Conservation (phyloP, 169 alveolate species). For the Cystoisospora suis region DNA sequence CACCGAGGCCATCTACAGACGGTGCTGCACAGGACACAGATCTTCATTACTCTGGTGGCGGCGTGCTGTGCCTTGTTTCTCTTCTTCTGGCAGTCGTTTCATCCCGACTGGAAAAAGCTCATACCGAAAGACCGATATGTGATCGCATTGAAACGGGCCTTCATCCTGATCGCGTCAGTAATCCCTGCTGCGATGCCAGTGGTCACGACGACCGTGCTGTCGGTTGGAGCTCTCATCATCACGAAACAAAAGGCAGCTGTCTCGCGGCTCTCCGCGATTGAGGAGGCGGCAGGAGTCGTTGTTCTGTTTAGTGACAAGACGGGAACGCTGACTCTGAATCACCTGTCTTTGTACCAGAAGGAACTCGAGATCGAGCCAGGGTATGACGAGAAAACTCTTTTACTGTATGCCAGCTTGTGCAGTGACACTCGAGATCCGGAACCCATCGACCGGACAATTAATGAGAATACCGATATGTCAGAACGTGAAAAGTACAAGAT, state of each 20-base stretch:
- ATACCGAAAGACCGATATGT: constrained; percentile 6
- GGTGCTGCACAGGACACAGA: constrained; percentile 48
- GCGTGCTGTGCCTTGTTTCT: constrained; percentile 58
- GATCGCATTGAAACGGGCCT: constrained; percentile 61
- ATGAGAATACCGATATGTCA: constrained; percentile 47
- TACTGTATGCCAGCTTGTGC: constrained; percentile 68
- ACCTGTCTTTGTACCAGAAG: constrained; percentile 78
- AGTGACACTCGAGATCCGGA: constrained; percentile 62
- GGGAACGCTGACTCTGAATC: constrained; percentile 90
- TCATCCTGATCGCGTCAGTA: constrained; percentile 61
- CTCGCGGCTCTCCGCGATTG: constrained; percentile 80
- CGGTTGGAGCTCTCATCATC: constrained; percentile 82
- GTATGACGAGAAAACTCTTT: constrained; percentile 50
- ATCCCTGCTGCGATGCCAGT: constrained; percentile 77
- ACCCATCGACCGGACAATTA: constrained; percentile 61
- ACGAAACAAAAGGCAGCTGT: constrained; percentile 82
- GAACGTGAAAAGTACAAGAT: constrained; percentile 61
- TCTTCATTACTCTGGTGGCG: constrained; percentile 55
- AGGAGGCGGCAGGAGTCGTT: constrained; percentile 84
- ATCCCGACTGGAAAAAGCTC: constrained; percentile 54
- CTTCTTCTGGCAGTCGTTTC: constrained; percentile 61
- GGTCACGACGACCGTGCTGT: constrained; percentile 81
- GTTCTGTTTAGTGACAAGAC: constrained; percentile 91
- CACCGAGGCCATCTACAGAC: constrained; percentile 57
- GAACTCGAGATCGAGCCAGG: constrained; percentile 59